Evolutionary conservation across 2,329 filamentous ascomycete genomes (phyloP), one percentile per base, ranked within the genome.

Genomic region (Camptophora hylomeconis): DNA sequence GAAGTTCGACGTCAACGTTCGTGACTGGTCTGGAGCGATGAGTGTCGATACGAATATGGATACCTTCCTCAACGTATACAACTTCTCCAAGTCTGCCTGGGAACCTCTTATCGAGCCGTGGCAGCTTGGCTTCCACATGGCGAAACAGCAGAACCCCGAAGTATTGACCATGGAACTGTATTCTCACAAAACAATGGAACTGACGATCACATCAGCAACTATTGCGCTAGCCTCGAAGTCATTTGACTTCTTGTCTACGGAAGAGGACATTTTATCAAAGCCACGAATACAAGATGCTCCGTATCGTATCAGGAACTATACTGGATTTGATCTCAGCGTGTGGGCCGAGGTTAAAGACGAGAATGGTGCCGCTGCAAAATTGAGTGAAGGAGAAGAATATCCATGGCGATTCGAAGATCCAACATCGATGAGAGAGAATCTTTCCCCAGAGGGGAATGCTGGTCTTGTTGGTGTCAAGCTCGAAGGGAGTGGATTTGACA

Each of bases 31-130:
- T 1, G 77, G 75, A 4, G 78, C 76, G 13, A 66, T 98, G 53
- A 84, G 76, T 46, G 87, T 82, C 0, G 83, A 94, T 48, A 80
- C 83, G 0, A 79, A 73, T n/a, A 75, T 98, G 26, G 83, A 94
- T 38, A 83, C 87, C 40, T 93, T 93, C 53, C 72, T 92, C 45
- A 98, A 95, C 46, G 78, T 98, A 15, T 98, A 93, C 64, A 98
- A 98, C 55, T 98, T 98, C 57, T 89, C 89, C 9, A 98, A 98
- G 53, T 98, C 89, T 0, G 83, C 84, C 3, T 98, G 89, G 89
- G 89, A 98, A 52, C 89, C 89, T 3, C 59, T 98, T 18, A 73
- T 98, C 15, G 89, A 98, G 51, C 92, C 92, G 5, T 98, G 89
- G 89, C 75, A 87, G 41, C 65, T 95, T n/a, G 84, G 84, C 2